A percentile compares a stretch with the other conserved stretches of the same genome.
These are phyloP conservation scores for Mycena galericulata DNA, from an alignment of 768 basidiomycete species.

Conservation along the genomic window DNA sequence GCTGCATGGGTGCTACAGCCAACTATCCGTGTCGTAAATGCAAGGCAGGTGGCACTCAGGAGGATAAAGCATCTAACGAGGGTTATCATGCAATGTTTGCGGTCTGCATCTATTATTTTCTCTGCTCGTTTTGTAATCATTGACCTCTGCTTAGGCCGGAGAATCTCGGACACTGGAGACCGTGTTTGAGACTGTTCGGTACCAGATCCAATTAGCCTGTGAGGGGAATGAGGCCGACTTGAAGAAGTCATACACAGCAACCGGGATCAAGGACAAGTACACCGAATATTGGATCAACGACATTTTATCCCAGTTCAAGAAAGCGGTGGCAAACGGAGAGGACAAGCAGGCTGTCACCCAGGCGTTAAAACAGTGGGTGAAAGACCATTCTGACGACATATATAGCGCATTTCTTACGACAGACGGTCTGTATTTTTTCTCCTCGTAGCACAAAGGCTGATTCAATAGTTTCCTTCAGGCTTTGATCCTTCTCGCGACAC, in stretches of 20 bases:
- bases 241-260: conserved; percentile 17
- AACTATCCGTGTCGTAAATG: conserved; percentile 34
- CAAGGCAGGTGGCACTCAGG: conserved; percentile 37
- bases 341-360: not conserved
- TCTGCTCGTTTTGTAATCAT: not conserved
- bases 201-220: not conserved
- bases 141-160: conserved; percentile 1
- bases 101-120: not conserved
- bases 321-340: conserved; percentile 21
- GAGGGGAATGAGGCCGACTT: conserved; percentile 12
- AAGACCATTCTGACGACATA: conserved; percentile 15
- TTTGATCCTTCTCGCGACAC: conserved; percentile 49
- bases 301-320: conserved; percentile 22
- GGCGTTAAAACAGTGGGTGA: conserved; percentile 27
- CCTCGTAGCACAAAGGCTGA: not conserved
- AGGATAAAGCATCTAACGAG: conserved; percentile 30
- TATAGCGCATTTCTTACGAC: conserved; percentile 29
- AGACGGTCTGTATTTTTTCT: conserved; percentile 19
- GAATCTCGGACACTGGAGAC: conserved; percentile 9
- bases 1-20: conserved; percentile 42
- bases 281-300: conserved; percentile 39
- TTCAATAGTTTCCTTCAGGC: conserved; percentile 34
- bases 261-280: conserved; percentile 41
- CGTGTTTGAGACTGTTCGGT: not conserved
- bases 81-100: conserved; percentile 40